Conservation (phyloP, 345 rosid species). For the Gossypium ekmanianum region DNA sequence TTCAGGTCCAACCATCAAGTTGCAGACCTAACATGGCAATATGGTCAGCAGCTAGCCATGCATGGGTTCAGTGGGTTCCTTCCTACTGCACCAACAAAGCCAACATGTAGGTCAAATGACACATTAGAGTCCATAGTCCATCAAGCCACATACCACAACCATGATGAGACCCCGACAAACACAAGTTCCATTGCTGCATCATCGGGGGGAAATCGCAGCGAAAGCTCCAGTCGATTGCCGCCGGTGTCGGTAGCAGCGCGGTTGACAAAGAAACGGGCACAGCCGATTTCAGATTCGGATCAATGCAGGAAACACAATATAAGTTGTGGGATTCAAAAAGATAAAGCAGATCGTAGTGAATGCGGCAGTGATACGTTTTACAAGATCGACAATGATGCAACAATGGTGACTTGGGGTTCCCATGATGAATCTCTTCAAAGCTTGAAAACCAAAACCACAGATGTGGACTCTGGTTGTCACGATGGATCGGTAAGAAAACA, state of each 20-base stretch:
- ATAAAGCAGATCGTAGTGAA: slow-evolving; percentile 4
- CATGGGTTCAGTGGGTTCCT: slow-evolving; percentile 48
- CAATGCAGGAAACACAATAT: neutral
- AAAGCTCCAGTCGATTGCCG: slow-evolving; percentile 15
- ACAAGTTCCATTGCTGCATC: slow-evolving; percentile 29
- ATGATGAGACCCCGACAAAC: neutral
- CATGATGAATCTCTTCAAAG: slow-evolving; percentile 46
- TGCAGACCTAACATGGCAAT: slow-evolving; percentile 92
- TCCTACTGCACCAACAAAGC: slow-evolving; percentile 34
- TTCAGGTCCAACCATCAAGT: slow-evolving; percentile 70
- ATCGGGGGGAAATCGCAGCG: slow-evolving; percentile 12
- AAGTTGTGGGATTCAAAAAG: slow-evolving; percentile 6
- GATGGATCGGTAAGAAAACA: slow-evolving; percentile 42
- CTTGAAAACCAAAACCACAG: slow-evolving; percentile 41
- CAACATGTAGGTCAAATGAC: slow-evolving; percentile 37
- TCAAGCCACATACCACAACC: slow-evolving; percentile 50
- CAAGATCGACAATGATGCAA: slow-evolving; percentile 27
- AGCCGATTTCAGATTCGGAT: slow-evolving; percentile 18
- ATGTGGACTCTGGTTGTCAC: slow-evolving; percentile 43
- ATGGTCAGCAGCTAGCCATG: slow-evolving; percentile 66
- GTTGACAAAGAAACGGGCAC: slow-evolving; percentile 26
- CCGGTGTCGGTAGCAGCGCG: slow-evolving; percentile 10
- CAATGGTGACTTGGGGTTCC: slow-evolving; percentile 41
- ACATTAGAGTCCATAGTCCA: slow-evolving; percentile 87
- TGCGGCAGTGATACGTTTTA: slow-evolving; percentile 31